Percentiles rank a stretch among this genome's conserved stretches.
phyloP scores from a whole-genome alignment of 2,329 filamentous ascomycete genomes.

The Penicillium crustosum region DNA sequence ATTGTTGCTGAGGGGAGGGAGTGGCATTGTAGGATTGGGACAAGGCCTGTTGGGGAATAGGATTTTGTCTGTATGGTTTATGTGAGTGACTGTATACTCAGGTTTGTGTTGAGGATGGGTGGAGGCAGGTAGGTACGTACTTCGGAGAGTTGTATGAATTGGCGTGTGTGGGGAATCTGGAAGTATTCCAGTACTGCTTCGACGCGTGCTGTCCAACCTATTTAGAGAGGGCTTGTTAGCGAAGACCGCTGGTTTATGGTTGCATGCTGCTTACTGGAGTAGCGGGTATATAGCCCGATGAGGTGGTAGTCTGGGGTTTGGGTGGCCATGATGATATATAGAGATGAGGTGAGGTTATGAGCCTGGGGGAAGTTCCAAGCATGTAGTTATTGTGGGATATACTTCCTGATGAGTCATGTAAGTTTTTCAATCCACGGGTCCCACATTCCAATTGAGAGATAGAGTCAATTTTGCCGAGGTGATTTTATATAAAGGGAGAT shows the following conservation, averaged over 20 bases:
- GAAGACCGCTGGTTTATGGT: neutral
- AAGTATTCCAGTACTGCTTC: constrained; percentile 38
- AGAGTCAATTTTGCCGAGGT: neutral
- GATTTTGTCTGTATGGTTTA: constrained; percentile 20
- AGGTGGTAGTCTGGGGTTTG: constrained; percentile 29
- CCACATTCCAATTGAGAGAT: neutral
- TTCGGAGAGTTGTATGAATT: constrained; percentile 28
- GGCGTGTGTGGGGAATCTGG: constrained; percentile 29
- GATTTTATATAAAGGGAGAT: neutral
- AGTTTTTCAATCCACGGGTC: neutral
- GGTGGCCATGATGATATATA: neutral
- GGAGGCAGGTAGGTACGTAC: constrained; percentile 14
- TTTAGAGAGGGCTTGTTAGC: neutral
- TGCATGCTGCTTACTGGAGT: constrained; percentile 30
- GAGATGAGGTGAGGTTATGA: neutral
- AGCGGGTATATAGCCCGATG: constrained; percentile 33
- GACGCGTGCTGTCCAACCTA: constrained; percentile 39
- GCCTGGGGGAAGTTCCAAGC: neutral
- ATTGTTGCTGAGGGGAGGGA: constrained; percentile 26
- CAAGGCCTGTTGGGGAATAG: constrained; percentile 32
- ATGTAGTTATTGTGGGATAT: no score
- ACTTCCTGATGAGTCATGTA: neutral
- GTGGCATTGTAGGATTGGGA: constrained; percentile 30
- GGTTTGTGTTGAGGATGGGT: neutral
- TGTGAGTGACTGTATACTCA: neutral